phyloP scores from a whole-genome alignment of 1,139 yeast genomes.

The Taphrina wiesneri region DNA sequence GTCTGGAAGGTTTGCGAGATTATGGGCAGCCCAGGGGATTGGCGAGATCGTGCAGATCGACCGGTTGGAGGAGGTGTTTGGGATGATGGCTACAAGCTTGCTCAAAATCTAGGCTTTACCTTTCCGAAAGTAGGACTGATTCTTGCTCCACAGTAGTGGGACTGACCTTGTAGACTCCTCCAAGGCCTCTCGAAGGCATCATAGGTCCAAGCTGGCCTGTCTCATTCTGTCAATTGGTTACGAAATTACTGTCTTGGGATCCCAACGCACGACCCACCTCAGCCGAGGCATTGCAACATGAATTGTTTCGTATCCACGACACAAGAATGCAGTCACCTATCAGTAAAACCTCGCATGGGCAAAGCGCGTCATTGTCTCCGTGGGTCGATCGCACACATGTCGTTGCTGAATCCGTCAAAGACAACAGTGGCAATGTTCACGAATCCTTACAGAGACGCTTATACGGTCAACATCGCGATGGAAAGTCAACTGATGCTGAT shows the following conservation, averaged over 20 bases:
- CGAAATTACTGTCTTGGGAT: constrained; percentile 19
- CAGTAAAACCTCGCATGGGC: neutral
- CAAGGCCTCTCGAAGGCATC: constrained; percentile 19
- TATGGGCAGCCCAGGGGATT: constrained; percentile 66
- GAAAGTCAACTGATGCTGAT: neutral
- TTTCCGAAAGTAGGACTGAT: constrained; percentile 56
- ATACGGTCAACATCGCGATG: neutral
- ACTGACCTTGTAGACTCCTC: constrained; percentile 13
- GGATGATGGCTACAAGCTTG: constrained; percentile 73
- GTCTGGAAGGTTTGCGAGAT: constrained; percentile 63
- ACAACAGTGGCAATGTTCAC: neutral
- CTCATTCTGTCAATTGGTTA: constrained; percentile 6
- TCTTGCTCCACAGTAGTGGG: neutral
- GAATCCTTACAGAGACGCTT: neutral
- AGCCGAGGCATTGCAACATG: constrained; percentile 13
- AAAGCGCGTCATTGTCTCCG: neutral
- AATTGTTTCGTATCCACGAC: constrained; percentile 4
- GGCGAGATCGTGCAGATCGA: constrained; percentile 51
- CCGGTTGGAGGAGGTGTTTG: constrained; percentile 71
- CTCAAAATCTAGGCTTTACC: constrained; percentile 65
- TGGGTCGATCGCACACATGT: constrained; percentile 1
- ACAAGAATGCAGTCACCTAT: neutral
- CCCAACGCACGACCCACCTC: constrained; percentile 21
- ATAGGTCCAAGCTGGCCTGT: constrained; percentile 30
- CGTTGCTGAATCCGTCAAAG: neutral